These are phyloP conservation scores for Limonium bicolor DNA, from an alignment of 148 eudicot species.

Conservation along the genomic window DNA sequence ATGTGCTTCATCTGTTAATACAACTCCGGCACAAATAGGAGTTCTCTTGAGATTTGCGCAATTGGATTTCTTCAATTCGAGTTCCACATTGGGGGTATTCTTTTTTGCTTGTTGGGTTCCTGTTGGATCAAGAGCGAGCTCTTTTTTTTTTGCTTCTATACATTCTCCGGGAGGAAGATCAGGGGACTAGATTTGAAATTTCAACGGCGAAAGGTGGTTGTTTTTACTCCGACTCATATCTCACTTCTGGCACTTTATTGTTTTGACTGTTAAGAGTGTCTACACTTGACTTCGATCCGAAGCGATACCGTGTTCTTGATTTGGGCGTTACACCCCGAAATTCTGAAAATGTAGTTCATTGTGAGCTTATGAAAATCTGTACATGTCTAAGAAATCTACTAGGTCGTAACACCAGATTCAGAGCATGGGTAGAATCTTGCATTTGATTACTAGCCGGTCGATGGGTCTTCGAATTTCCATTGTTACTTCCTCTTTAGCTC, in stretches of 20 bases:
- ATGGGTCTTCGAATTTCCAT: too few relatives aligned
- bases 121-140: slow-evolving; percentile 2
- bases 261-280: not conserved
- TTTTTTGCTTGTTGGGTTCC: slow-evolving; percentile 1
- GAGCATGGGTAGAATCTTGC: not conserved
- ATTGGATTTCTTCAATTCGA: not conserved
- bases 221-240: not conserved
- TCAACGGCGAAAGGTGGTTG: not conserved
- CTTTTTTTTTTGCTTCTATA: slow-evolving; percentile 1
- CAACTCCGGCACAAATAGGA: not conserved
- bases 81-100: slow-evolving; percentile 1
- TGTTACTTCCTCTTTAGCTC: not conserved
- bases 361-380: not conserved
- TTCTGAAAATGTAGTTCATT: slow-evolving; percentile 1
- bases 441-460: not conserved
- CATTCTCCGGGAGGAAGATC: slow-evolving; percentile 5
- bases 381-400: not conserved
- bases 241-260: not conserved
- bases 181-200: slow-evolving; percentile 3
- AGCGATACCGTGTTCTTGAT: slow-evolving; percentile 3
- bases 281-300: slow-evolving; percentile 3
- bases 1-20: not conserved
- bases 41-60: not conserved
- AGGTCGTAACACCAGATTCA: slow-evolving; percentile 1
- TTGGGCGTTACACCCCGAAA: not conserved